Evolutionary conservation across 441 rosid species (phyloP).

Genomic region (Erysimum pusillum): DNA sequence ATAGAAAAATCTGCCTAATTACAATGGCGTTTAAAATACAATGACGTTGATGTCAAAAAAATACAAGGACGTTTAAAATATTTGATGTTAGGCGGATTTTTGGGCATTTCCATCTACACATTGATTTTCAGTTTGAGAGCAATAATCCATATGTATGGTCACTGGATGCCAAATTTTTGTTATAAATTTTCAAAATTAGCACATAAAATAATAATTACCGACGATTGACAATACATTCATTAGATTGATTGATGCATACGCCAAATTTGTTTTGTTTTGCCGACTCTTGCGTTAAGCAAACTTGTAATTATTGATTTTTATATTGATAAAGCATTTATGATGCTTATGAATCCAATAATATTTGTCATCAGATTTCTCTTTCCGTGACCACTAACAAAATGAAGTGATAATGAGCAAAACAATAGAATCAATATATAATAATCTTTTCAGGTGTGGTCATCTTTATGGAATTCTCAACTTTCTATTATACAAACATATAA

Average conservation of each 20-base stretch:
- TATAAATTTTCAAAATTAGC: background rate
- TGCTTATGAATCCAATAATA: constrained; percentile 34
- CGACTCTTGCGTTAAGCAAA: constrained; percentile 32
- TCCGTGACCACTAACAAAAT: constrained; percentile 33
- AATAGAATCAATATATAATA: constrained; percentile 13
- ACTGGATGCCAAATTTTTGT: constrained; percentile 19
- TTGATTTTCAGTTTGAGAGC: too few relatives aligned
- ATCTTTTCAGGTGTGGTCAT: constrained; percentile 9
- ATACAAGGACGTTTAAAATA: too few relatives aligned
- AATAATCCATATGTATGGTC: background rate
- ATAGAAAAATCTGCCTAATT: too few relatives aligned
- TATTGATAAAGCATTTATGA: constrained; percentile 17
- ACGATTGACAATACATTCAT: constrained; percentile 30
- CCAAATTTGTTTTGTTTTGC: constrained; percentile 27
- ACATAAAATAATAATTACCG: background rate
- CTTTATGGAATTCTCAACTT: constrained; percentile 26
- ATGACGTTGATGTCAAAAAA: too few relatives aligned
- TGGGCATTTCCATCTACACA: too few relatives aligned
- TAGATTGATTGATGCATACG: constrained; percentile 34
- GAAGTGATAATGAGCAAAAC: constrained; percentile 18
- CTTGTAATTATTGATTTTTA: constrained; percentile 18
- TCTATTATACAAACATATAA: background rate
- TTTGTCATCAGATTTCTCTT: constrained; percentile 32
- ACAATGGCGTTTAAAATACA: too few relatives aligned
- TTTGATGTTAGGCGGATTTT: too few relatives aligned